Evolutionary conservation across 805 yeast genomes (phyloP), one percentile per base, ranked within the genome.

Genomic region (Wickerhamiella vanderwaltii): DNA sequence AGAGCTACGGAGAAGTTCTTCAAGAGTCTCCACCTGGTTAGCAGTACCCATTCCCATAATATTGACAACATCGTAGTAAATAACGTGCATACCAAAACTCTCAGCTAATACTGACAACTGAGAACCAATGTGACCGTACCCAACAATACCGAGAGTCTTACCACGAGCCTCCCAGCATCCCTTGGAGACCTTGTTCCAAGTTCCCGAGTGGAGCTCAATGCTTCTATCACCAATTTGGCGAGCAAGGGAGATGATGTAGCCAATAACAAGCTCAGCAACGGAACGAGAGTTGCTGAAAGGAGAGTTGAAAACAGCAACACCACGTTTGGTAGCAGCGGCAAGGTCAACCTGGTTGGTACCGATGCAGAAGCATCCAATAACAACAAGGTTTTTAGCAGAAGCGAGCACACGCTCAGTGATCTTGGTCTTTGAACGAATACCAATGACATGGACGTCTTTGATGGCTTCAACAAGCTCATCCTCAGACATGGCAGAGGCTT

Each of bases 81-180:
- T 67, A 41, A 91, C 96, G 53, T 81, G 82, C 95, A 91, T 79
- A 66, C 98, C 98, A 77, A 91, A 77, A 34, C 96, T 75, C 71
- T 91, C 98, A 39, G 98, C 97, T 54, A 91, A 68, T 9, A 91
- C 98, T 6, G 95, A 82, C 60, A 91, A 77, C 68, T 91, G 98
- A 38, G 97, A 68, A 55, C 98, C 98, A 67, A 91, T 91, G 64
- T 91, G 98, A 55, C 98, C 98, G 58, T 91, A 91, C 53, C 98
- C 98, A 29, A 91, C 72, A 57, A 91, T 91, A 48, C 98, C 98
- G 55, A 91, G 71, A 37, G 98, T 88, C 66, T 91, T 91, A 52
- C 98, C 98, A 68, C 98, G 82, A 53, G 91, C 87, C 68, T 91
- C 98, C 97, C 97, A 91, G 68, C 98, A 91, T 64, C 75, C 86